Base-by-base conservation (phyloP, 768 basidiomycete species). In the Phylloporus rhodoxanthus region DNA sequence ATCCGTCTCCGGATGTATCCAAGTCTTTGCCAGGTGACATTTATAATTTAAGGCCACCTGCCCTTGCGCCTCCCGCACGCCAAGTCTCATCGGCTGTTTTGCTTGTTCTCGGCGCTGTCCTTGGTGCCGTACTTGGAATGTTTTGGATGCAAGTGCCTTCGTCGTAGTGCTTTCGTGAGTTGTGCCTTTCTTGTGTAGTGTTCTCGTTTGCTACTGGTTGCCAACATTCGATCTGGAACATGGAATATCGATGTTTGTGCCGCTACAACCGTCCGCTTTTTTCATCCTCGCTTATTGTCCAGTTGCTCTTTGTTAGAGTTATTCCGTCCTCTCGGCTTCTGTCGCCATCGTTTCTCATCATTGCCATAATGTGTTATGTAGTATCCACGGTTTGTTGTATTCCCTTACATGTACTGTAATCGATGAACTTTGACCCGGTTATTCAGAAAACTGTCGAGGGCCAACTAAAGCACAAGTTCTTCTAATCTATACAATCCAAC, bases 401-500 rank as follows among this genome's bases (percentile, higher is more conserved):
- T 29, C 28, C 3, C n/a, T 15, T 15, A 8, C 32, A 6, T 33
- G 32, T n/a, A 33, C 30, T 15, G 14, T 14, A 30, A 30, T 28
- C 26, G 26, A 28, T 28, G 26, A 9, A 25, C 23, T n/a, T 23
- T 23, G 2, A 23, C 23, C 23, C 23, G 13, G 13, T 13, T 30
- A 30, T 30, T 30, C 13, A 13, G 29, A 30, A 30, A 13, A 13
- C 5, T 1, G 13, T 30, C 29, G 29, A 30, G 5, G 29, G 10
- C 25, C 38, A 8, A 41, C 38, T 70, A 85, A 51, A 87, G 64
- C 29, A 75, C 68, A 55, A 91, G 70, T 57, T 87, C 84, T 57
- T 90, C 87, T 52, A 90, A 60, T 65, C 79, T 81, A 66, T 90
- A 89, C 56, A 81, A 57, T 19, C 85, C 84, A 47, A 87, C 71